These are phyloP conservation scores for Lichtheimia ornata DNA, from an alignment of 371 early-diverging fungal species.

Conservation along the genomic window DNA sequence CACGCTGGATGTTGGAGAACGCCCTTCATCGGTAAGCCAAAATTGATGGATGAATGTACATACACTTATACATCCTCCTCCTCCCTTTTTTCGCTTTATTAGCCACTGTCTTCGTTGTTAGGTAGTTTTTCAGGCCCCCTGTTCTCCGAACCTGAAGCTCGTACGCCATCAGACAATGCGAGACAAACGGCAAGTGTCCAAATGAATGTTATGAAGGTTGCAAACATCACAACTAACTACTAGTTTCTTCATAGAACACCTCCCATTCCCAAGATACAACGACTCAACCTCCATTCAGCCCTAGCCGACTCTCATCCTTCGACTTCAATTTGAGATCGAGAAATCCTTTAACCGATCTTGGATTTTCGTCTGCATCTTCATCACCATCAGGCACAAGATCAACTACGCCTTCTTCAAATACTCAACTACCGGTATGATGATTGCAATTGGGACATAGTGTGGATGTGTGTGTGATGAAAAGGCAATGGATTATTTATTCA, in stretches of 20 bases:
- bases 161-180: neutral
- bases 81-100: neutral
- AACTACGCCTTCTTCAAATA: neutral
- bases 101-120: conserved; percentile 28
- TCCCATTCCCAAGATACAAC: too few species aligned
- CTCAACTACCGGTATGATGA: neutral
- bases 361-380: neutral
- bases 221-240: too few species aligned
- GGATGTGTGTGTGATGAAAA: neutral
- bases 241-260: too few species aligned
- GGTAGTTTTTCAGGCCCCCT: conserved; percentile 18
- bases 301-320: neutral
- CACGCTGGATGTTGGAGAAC: conserved; percentile 41
- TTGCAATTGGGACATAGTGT: neutral
- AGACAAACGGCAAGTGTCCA: too few species aligned
- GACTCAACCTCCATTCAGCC: neutral
- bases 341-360: neutral
- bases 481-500: neutral
- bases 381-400: neutral
- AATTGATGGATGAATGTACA: conserved; percentile 25
- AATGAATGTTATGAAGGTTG: too few species aligned
- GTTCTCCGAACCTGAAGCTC: neutral
- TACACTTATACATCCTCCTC: neutral
- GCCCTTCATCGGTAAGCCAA: neutral
- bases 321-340: neutral